Evolutionary conservation across 1,139 yeast species (phyloP).

Genomic region (Blastobotrys serpentis): DNA sequence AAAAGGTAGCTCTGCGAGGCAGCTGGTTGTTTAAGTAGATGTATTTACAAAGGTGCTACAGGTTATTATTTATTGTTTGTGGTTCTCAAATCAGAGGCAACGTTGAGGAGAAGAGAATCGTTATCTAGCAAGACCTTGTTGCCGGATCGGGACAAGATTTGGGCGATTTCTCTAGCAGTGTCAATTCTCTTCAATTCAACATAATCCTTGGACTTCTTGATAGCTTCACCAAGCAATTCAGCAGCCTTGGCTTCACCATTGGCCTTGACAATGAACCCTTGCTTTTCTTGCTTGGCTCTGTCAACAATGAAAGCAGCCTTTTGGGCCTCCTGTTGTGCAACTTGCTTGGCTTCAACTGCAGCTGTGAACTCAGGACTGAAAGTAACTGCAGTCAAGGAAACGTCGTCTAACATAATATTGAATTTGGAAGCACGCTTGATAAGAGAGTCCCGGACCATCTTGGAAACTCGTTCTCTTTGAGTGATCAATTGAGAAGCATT

Average conservation of each 20-base stretch:
- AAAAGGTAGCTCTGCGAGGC: too few species aligned
- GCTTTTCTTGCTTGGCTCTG: slow-evolving; percentile 96
- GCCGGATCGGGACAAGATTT: slow-evolving; percentile 79
- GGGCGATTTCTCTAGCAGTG: slow-evolving; percentile 95
- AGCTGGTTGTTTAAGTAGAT: not conserved
- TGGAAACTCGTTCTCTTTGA: slow-evolving; percentile 93
- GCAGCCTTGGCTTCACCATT: slow-evolving; percentile 99
- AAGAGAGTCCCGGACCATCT: slow-evolving; percentile 85
- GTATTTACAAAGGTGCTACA: not conserved
- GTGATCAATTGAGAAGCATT: slow-evolving; percentile 97
- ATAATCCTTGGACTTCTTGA: slow-evolving; percentile 91
- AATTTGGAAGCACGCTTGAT: slow-evolving; percentile 90
- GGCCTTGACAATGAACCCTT: slow-evolving; percentile 92
- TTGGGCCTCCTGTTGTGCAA: slow-evolving; percentile 99
- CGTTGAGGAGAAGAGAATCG: slow-evolving; percentile 86
- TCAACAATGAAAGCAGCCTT: slow-evolving; percentile 96
- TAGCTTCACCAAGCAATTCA: slow-evolving; percentile 97
- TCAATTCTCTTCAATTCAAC: slow-evolving; percentile 95
- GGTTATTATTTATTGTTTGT: not conserved
- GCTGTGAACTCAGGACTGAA: slow-evolving; percentile 96
- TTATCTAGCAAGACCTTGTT: slow-evolving; percentile 89
- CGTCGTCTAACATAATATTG: slow-evolving; percentile 88
- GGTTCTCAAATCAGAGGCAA: slow-evolving; percentile 43
- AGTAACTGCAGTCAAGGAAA: slow-evolving; percentile 92
- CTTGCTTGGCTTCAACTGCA: slow-evolving; percentile 98